Conservation (phyloP, 2,329 filamentous ascomycete genomes). For the Fusarium miscanthi region DNA sequence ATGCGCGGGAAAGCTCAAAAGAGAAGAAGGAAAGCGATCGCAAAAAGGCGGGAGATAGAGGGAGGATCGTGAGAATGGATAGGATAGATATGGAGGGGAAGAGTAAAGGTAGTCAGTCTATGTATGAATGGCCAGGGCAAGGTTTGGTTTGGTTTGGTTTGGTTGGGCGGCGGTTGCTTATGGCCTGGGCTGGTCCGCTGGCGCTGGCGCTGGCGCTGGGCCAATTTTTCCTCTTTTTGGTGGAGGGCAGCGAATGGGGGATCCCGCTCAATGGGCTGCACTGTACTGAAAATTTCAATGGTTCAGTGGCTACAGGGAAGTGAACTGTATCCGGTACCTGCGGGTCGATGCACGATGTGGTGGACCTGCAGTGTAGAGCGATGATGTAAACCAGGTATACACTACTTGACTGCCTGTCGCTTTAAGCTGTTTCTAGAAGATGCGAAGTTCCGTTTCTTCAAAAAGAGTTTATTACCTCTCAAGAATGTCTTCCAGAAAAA, state of each 20-base stretch:
- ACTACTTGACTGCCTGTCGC: slow-evolving; percentile 10
- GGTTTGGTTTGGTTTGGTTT: neutral
- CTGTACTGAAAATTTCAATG: slow-evolving; percentile 33
- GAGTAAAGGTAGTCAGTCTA: slow-evolving; percentile 1
- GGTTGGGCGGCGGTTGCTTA: slow-evolving; percentile 35
- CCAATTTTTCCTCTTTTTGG: slow-evolving; percentile 29
- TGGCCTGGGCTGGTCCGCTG: slow-evolving; percentile 20
- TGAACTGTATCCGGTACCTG: slow-evolving; percentile 26
- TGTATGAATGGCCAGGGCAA: slow-evolving; percentile 1
- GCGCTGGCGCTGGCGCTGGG: slow-evolving; percentile 23
- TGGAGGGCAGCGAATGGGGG: slow-evolving; percentile 33
- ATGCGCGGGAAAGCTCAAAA: slow-evolving; percentile 38
- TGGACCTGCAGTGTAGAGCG: neutral
- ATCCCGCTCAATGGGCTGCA: slow-evolving; percentile 24
- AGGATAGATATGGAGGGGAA: slow-evolving; percentile 30
- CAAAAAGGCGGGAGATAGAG: slow-evolving; percentile 25
- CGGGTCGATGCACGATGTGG: slow-evolving; percentile 14
- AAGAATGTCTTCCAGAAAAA: neutral
- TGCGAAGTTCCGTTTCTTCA: slow-evolving; percentile 1
- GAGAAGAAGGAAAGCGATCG: slow-evolving; percentile 33
- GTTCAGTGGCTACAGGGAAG: slow-evolving; percentile 26
- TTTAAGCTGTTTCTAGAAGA: slow-evolving; percentile 30
- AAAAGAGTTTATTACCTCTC: neutral
- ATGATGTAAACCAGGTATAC: slow-evolving; percentile 37
- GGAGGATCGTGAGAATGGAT: slow-evolving; percentile 34